phyloP scores from a whole-genome alignment of 2,329 filamentous ascomycete genomes.

The Stromatinia cepivora region DNA sequence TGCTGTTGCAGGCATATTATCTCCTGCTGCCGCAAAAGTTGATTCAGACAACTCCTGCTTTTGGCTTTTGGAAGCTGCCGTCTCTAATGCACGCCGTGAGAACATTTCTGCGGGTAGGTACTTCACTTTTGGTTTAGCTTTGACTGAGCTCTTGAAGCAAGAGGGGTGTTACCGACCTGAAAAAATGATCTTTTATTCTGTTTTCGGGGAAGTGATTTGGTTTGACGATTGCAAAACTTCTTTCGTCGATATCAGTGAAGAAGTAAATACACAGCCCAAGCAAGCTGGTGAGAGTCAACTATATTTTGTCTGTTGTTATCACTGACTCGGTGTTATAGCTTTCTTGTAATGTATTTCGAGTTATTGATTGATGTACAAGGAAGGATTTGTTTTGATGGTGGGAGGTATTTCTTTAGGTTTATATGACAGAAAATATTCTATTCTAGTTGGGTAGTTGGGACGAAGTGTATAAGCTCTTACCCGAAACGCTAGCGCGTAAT shows the following conservation, averaged over 20 bases:
- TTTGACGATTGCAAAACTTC: too few relatives aligned
- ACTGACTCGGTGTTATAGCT: too few relatives aligned
- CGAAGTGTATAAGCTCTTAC: background rate
- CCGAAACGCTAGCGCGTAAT: background rate
- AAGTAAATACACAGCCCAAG: too few relatives aligned
- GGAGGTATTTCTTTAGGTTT: too few relatives aligned
- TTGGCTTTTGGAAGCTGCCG: background rate
- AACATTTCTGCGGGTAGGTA: background rate
- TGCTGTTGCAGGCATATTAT: background rate
- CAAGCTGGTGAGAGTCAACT: too few relatives aligned
- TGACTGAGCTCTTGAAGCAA: background rate
- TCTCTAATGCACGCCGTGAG: background rate
- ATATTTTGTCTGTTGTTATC: too few relatives aligned
- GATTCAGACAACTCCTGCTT: conserved; percentile 9
- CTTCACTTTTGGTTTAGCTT: background rate
- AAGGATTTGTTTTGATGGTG: too few relatives aligned
- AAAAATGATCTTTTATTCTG: too few relatives aligned
- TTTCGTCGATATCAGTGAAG: background rate
- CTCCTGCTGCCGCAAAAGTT: background rate
- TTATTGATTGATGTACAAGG: too few relatives aligned
- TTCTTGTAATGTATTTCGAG: too few relatives aligned
- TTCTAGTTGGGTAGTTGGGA: background rate
- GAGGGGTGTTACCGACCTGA: too few relatives aligned
- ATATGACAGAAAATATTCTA: background rate
- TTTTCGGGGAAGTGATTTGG: too few relatives aligned